These are phyloP conservation scores for Macrotyloma uniflorum DNA, from an alignment of 306 rosid genomes.

Conservation along the genomic window DNA sequence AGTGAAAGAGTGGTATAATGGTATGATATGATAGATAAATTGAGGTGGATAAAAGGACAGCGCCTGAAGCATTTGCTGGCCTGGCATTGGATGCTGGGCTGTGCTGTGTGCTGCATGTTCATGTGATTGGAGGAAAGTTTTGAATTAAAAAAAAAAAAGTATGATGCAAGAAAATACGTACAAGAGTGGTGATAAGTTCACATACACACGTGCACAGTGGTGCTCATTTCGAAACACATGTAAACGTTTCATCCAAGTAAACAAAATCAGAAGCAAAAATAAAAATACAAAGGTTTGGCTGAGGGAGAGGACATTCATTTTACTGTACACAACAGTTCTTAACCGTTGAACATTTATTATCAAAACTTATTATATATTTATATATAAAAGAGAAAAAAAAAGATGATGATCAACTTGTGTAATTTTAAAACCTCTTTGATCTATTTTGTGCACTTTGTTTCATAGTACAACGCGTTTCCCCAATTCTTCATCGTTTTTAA, in stretches of 20 bases:
- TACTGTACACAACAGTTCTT: neutral
- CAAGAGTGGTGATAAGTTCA: neutral
- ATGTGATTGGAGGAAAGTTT: no score
- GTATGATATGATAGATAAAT: no score
- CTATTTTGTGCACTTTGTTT: constrained; percentile 49
- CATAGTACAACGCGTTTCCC: constrained; percentile 58
- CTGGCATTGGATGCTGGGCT: constrained; percentile 3
- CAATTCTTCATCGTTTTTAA: constrained; percentile 27
- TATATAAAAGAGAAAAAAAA: neutral
- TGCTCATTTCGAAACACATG: neutral
- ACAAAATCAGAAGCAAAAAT: neutral
- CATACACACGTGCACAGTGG: constrained; percentile 60
- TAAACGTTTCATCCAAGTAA: no score
- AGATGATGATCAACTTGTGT: constrained; percentile 16
- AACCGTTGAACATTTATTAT: neutral
- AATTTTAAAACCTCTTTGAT: constrained; percentile 38
- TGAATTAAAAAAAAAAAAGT: no score
- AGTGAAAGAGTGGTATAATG: neutral
- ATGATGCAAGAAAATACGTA: neutral
- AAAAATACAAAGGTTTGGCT: neutral
- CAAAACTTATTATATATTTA: constrained; percentile 26
- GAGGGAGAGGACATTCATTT: neutral
- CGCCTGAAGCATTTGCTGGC: constrained; percentile 1
- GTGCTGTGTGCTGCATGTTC: constrained; percentile 27
- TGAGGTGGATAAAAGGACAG: constrained; percentile 34